These are phyloP conservation scores for Fusarium sp. DNA, from an alignment of 2,329 filamentous ascomycete genomes.

Conservation along the genomic window DNA sequence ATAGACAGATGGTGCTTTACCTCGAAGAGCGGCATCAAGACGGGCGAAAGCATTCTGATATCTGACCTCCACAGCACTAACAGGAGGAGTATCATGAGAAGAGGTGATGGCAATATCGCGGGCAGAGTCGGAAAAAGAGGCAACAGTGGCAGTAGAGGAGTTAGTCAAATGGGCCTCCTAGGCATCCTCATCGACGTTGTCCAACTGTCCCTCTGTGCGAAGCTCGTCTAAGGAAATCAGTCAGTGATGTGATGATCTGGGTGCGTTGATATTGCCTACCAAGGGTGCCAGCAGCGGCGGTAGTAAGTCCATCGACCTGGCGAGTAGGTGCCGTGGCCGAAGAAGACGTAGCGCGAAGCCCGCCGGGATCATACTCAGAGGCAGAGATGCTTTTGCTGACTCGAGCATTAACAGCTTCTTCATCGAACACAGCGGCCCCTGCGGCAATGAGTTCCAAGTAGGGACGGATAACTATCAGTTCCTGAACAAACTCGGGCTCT, in stretches of 20 bases:
- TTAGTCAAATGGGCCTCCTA: background rate
- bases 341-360: background rate
- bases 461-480: background rate
- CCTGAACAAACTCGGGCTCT: rapidly evolving
- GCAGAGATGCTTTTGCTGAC: background rate
- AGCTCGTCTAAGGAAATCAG: background rate
- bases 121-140: background rate
- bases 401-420: background rate
- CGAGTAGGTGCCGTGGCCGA: background rate
- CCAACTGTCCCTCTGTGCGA: background rate
- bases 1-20: background rate
- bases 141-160: background rate
- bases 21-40: background rate
- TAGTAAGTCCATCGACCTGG: background rate
- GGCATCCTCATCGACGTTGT: background rate
- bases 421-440: background rate
- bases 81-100: background rate
- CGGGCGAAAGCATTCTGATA: background rate
- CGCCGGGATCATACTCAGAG: background rate
- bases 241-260: background rate
- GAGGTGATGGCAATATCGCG: background rate
- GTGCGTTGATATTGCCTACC: background rate
- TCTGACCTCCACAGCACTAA: background rate
- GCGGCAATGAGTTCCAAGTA: background rate
- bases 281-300: background rate